phyloP scores from a whole-genome alignment of 108 stramenopile species.

The Aurantiochytrium sp. region DNA sequence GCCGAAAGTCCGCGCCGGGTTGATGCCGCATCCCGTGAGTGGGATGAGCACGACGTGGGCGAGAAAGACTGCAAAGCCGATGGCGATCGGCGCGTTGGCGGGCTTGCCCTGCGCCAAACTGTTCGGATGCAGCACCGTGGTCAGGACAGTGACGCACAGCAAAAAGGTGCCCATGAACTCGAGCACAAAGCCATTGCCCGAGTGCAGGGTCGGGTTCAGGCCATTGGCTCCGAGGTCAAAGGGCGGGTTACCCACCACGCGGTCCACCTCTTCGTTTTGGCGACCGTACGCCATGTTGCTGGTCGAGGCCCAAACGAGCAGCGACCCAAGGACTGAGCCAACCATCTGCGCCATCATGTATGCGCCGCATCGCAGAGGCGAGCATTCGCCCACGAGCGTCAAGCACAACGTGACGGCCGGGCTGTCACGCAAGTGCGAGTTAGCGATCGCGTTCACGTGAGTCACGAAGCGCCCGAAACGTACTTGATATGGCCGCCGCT shows the following conservation, averaged over 20 bases:
- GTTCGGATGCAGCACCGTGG: constrained; percentile 42
- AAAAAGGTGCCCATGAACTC: constrained; percentile 56
- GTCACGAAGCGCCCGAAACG: too few relatives aligned
- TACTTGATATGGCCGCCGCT: background rate
- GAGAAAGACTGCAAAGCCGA: constrained; percentile 48
- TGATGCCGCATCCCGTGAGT: constrained; percentile 65
- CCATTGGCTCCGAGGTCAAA: constrained; percentile 52
- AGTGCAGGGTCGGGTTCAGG: constrained; percentile 29
- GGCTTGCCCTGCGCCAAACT: constrained; percentile 28
- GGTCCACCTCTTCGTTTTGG: constrained; percentile 25
- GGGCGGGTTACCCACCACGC: constrained; percentile 45
- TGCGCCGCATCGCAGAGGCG: background rate
- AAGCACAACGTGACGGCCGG: constrained; percentile 9
- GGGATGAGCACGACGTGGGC: constrained; percentile 51
- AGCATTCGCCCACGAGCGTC: background rate
- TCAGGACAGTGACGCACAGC: constrained; percentile 39
- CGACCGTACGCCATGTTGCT: background rate
- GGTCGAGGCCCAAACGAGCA: background rate
- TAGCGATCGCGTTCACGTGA: too few relatives aligned
- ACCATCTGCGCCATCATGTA: background rate
- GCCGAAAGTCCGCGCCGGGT: constrained; percentile 61
- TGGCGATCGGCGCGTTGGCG: constrained; percentile 41
- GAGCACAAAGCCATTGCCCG: constrained; percentile 48
- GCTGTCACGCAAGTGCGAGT: too few relatives aligned
- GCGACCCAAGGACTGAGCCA: background rate